Percentiles rank a stretch among this genome's conserved stretches.
Conservation (phyloP, 2,329 filamentous ascomycete genomes). For the Tolypocladium ophioglossoides region DNA sequence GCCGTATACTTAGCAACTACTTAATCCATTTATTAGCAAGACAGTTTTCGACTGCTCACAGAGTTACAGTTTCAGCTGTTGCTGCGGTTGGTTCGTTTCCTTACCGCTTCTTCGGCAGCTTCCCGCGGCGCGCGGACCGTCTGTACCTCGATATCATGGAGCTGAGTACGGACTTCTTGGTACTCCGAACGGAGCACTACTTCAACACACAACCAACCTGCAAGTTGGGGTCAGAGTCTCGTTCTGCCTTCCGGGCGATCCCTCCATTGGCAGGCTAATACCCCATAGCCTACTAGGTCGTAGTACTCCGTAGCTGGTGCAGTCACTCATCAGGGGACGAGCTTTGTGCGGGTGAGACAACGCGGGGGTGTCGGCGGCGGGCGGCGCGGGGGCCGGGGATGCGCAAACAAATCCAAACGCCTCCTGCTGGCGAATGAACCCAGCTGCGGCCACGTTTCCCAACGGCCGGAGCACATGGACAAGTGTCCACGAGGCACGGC, state of each 20-base stretch:
- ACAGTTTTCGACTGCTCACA: neutral
- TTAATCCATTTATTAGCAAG: neutral
- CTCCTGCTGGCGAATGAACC: neutral
- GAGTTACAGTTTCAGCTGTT: neutral
- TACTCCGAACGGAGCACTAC: neutral
- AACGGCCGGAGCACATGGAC: neutral
- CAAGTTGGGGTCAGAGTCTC: neutral
- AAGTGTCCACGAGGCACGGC: neutral
- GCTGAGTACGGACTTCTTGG: neutral
- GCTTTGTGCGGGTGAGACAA: neutral
- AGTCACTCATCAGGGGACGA: neutral
- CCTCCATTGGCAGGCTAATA: neutral
- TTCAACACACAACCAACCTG: neutral
- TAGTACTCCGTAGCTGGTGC: neutral
- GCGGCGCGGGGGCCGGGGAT: slow-evolving; percentile 2
- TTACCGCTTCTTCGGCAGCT: slow-evolving; percentile 3
- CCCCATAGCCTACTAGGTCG: neutral
- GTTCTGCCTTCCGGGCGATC: neutral
- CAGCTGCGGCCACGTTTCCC: neutral
- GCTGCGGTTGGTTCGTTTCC: neutral
- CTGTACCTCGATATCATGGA: neutral
- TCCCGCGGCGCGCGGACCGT: neutral
- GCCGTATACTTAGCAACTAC: neutral
- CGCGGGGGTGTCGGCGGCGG: slow-evolving; percentile 1
- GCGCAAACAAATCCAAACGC: neutral